Evolutionary conservation across 2,329 filamentous ascomycete species (phyloP), one percentile per base, ranked within the genome.

Genomic region (Alternaria brassicicola): DNA sequence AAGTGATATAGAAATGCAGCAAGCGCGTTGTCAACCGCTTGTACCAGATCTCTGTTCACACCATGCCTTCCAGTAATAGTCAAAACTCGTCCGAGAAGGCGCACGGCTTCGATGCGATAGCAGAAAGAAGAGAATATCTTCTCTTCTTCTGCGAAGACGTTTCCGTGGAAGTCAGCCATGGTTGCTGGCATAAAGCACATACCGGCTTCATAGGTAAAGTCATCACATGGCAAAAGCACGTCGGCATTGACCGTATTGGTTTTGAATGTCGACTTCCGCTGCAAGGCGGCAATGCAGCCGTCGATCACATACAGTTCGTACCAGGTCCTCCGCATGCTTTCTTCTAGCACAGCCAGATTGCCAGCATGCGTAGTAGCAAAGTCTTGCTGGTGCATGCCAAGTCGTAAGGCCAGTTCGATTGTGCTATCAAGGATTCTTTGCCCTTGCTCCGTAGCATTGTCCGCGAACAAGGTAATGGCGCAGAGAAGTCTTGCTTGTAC

Each of bases 241-340:
- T 90, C 86, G n/a, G 85, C 82, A 8, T 81, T 77, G 8, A 92
- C 82, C 41, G 87, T 85, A 63, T 85, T 89, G 19, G 90, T 81
- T 17, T 83, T 76, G 73, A 90, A 90, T 49, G 85, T 88, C 41
- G 88, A 88, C 62, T 86, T 84, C 13, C 87, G 84, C 63, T 89
- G 89, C 63, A 96, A 86, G 4, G 90, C 90, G 5, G 91, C 90
- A 59, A 94, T 83, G 83, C 94, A 89, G 51, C 89, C 90, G 71
- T 95, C 91, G 5, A 91, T 84, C 15, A 92, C 83, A 70, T 89
- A 93, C 6, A 90, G 61, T 67, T 86, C 92, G 91, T 92, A 96
- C 92, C 92, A 96, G 1, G 92, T 96, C 49, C 93, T 84, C 12
- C 92, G 85, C 85, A 91, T 88, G 74, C 89, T 92, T 76, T 96